Evolutionary conservation across 2,329 filamentous ascomycete species (phyloP), one percentile per base, ranked within the genome.

Genomic region (Dichotomopilus funicola): DNA sequence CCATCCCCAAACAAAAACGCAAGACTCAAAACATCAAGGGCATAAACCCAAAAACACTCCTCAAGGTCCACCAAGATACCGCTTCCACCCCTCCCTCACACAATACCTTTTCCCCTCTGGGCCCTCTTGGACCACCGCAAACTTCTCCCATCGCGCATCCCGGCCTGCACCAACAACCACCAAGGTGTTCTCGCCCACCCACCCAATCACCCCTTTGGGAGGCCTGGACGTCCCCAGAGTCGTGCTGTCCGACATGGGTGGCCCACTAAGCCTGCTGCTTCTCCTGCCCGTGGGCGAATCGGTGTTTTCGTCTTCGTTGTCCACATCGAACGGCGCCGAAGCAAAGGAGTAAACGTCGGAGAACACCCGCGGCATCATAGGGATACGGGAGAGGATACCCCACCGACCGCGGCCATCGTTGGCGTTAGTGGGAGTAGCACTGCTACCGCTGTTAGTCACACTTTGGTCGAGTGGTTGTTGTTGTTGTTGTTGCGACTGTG

Each of bases 331-430:
- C 37, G 86, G 84, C 3, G 83, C 81, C 42, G 85, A 89, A 4
- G 89, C 81, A 64, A 92, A 91, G 0, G 89, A 95, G 69, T 96
- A 96, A 7, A 87, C 80, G 62, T 97, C 94, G 1, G 89, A 92
- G 68, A 97, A 95, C 35, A 94, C 79, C 43, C 88, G 83, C 1
- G 94, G 94, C 62, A 96, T 82, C 54, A 95, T 75, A 0, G 91
- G 91, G 6, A 96, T 81, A 65, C 86, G 91, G 59, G 88, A 85
- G 5, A 96, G 74, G 47, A 95, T 80, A 1, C 90, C 91, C 88
- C 90, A 96, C 75, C 91, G 92, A 42, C 88, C 85, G 49, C 79
- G 80, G 5, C 79, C 73, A 46, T 79, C 77, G 41, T 78, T 74
- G 33, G 74, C 73, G 10, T 13, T 45, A 10, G 19, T 34, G 37